Conservation (phyloP, 192 early-diverging fungal genomes). For the Entomortierella parvispora region DNA sequence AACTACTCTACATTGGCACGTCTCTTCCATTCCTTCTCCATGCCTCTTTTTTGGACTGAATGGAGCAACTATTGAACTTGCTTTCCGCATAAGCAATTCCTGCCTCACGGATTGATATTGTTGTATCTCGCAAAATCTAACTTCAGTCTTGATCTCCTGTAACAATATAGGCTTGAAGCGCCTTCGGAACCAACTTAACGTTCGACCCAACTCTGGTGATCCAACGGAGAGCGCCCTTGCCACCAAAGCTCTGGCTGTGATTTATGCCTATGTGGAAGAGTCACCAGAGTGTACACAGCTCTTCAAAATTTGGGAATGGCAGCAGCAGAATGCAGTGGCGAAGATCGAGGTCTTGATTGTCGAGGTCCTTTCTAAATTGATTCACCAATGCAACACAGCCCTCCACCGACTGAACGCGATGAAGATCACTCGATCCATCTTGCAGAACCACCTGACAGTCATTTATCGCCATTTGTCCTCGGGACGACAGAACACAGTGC, state of each 20-base stretch:
- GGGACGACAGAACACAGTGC: conserved; percentile 65
- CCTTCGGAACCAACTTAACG: conserved; percentile 45
- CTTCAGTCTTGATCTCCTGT: no score
- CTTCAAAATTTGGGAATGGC: conserved; percentile 72
- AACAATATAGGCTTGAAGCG: conserved; percentile 27
- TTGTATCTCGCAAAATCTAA: no score
- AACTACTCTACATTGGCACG: conserved; percentile 37
- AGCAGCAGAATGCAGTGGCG: conserved; percentile 62
- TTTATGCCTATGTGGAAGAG: conserved; percentile 65
- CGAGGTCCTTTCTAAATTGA: conserved; percentile 69
- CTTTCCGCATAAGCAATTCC: not conserved
- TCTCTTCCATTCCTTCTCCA: not conserved
- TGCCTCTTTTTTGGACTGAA: not conserved
- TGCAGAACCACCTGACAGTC: conserved; percentile 72
- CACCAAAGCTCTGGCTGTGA: conserved; percentile 26
- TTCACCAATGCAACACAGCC: conserved; percentile 57
- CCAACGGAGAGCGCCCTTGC: conserved; percentile 34
- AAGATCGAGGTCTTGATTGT: conserved; percentile 68
- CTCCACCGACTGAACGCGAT: conserved; percentile 51
- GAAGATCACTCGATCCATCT: conserved; percentile 56
- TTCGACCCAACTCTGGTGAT: conserved; percentile 45
- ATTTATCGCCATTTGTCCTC: conserved; percentile 73
- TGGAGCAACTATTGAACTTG: not conserved
- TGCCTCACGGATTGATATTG: no score
- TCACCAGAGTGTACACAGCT: conserved; percentile 70